Percentiles rank a stretch among this genome's conserved stretches.
These are phyloP conservation scores for Russula dissimulans DNA, from an alignment of 768 basidiomycete species.

Conservation along the genomic window DNA sequence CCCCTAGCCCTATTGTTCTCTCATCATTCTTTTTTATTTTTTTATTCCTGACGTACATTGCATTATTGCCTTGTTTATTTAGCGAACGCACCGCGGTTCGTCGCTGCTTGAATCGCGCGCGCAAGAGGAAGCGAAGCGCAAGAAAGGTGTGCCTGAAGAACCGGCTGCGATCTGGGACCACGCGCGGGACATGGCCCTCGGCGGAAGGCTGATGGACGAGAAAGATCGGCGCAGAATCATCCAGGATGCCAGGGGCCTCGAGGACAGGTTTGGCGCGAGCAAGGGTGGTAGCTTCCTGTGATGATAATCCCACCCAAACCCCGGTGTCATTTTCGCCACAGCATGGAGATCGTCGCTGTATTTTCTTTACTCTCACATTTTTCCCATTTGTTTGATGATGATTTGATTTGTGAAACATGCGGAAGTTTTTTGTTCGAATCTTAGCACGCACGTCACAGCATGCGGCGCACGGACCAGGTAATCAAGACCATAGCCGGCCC, in stretches of 20 bases:
- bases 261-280: constrained; percentile 74
- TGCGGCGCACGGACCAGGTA: constrained; percentile 13
- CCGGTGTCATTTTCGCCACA: too few species aligned
- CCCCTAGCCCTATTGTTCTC: too few species aligned
- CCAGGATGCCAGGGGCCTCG: constrained; percentile 70
- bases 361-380: too few species aligned
- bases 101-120: constrained; percentile 31
- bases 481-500: constrained; percentile 7
- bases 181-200: constrained; percentile 77
- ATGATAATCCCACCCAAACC: background rate
- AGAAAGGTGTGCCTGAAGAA: constrained; percentile 40
- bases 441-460: too few species aligned
- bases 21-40: too few species aligned
- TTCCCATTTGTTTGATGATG: too few species aligned
- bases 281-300: constrained; percentile 56
- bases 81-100: constrained; percentile 25
- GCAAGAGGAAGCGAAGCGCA: constrained; percentile 35
- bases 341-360: too few species aligned
- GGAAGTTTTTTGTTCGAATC: background rate
- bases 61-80: background rate
- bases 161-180: constrained; percentile 84
- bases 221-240: constrained; percentile 67
- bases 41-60: too few species aligned
- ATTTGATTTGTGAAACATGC: background rate
- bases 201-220: constrained; percentile 87